Evolutionary conservation across 1,284 basidiomycete species (phyloP).

Genomic region (Fomitopsis palustris): DNA sequence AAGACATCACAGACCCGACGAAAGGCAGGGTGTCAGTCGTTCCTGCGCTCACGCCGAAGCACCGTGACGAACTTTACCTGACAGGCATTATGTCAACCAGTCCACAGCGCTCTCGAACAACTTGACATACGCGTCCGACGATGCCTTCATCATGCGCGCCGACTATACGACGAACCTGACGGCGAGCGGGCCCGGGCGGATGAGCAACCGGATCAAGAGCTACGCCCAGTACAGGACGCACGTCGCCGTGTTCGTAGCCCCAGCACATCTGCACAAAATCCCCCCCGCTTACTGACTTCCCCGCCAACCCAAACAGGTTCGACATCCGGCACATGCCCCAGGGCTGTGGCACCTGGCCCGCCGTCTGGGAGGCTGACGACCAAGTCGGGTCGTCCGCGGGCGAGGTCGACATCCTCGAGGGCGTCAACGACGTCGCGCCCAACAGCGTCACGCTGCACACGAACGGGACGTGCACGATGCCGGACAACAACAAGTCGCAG

Average conservation of each 20-base stretch:
- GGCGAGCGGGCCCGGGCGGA: constrained; percentile 49
- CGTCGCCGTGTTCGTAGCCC: constrained; percentile 56
- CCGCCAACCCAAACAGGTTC: constrained; percentile 28
- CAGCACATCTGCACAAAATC: background rate
- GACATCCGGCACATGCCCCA: constrained; percentile 56
- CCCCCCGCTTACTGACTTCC: background rate
- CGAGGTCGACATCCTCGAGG: constrained; percentile 41
- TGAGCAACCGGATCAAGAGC: constrained; percentile 55
- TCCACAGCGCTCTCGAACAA: constrained; percentile 29
- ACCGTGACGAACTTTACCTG: background rate
- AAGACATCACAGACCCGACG: constrained; percentile 56
- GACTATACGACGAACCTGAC: constrained; percentile 45
- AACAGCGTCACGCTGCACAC: constrained; percentile 57
- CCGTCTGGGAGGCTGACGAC: constrained; percentile 43
- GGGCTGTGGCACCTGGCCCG: constrained; percentile 66
- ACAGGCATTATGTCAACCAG: constrained; percentile 34
- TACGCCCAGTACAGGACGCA: constrained; percentile 50
- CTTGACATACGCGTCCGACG: constrained; percentile 29
- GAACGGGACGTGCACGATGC: constrained; percentile 39
- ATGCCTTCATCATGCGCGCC: constrained; percentile 42
- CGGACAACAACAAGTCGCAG: constrained; percentile 9
- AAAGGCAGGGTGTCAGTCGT: constrained; percentile 55
- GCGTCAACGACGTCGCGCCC: constrained; percentile 46
- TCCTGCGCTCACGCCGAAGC: background rate
- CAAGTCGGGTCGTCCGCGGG: constrained; percentile 30